A percentile compares a stretch with the other conserved stretches of the same genome.
phyloP scores from a whole-genome alignment of 208 protist species.

The Wallacemonas rigidus region DNA sequence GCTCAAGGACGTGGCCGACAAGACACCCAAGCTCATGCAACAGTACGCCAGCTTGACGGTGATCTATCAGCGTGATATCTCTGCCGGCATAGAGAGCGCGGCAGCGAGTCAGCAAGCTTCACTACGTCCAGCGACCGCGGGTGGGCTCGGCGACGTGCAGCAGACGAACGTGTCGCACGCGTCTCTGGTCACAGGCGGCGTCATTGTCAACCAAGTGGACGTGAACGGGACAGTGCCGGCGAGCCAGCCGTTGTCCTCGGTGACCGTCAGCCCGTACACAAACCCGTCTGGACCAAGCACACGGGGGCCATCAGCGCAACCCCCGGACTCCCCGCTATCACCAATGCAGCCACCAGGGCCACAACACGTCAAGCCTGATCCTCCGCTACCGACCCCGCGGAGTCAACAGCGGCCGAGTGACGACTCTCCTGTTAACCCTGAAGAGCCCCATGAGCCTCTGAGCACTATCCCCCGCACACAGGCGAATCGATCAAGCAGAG shows the following conservation, averaged over 20 bases:
- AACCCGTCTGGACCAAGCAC: neutral
- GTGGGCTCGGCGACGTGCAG: neutral
- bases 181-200: neutral
- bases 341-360: neutral
- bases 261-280: neutral
- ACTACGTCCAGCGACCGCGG: neutral
- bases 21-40: conserved; percentile 24
- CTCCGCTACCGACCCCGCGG: neutral
- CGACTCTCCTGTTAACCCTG: neutral
- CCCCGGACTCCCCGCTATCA: neutral
- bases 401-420: neutral
- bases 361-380: neutral
- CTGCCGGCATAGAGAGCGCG: conserved; percentile 15
- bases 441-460: neutral
- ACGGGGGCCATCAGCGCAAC: neutral
- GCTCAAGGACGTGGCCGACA: conserved; percentile 15
- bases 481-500: neutral
- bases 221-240: neutral
- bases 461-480: neutral
- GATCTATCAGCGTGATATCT: conserved; percentile 25
- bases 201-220: neutral
- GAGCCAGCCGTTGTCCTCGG: too few relatives aligned
- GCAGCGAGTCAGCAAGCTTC: neutral
- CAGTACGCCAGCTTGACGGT: conserved; percentile 30
- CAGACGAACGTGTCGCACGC: neutral